Evolutionary conservation across 306 rosid genomes (phyloP), one percentile per base, ranked within the genome.

Genomic region (Canavalia gladiata): DNA sequence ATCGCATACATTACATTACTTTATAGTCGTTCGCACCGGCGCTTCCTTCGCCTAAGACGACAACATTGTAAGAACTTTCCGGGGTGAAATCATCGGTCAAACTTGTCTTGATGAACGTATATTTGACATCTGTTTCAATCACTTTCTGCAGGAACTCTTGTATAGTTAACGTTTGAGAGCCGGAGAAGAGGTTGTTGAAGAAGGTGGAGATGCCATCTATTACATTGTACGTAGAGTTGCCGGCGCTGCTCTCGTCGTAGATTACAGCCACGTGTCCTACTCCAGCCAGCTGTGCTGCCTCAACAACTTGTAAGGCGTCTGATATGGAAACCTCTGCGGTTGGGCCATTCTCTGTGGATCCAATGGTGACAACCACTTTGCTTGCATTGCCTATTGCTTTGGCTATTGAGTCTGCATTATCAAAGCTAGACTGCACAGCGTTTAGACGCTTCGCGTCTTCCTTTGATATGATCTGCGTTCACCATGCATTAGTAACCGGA

Each of bases 1-100:
- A 89, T 84, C 73, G 94, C 97, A 94, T 92, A 92, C 99, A 95
- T 95, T 95, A 90, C 99, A 95, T 95, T 95, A 95, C 99, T 95
- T 95, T 95, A 94, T 88, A 93, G 97, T 95, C 99, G 98, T 82
- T 88, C 33, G 85, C 86, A 79, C 89, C 72, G 6, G 84, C 35
- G 81, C 84, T 84, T 89, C 90, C 90, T 87, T 95, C 98, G 80
- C 91, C 91, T 10, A 84, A 82, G 34, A 95, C 89, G n/a, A 93
- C 92, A n/a, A 95, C 89, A 62, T 90, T 93, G 59, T 90, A 90
- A 34, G 90, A 83, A 72, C 93, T 86, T 84, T 95, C 99, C 0
- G 89, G 91, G 0, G 91, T 76, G 84, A 88, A 95, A 76, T 95
- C 98, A 33, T 91, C 98, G 0, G 92, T 89, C 89, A 95, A 87